Conservation (phyloP, 768 basidiomycete genomes). For the Boletus tomentosulus region DNA sequence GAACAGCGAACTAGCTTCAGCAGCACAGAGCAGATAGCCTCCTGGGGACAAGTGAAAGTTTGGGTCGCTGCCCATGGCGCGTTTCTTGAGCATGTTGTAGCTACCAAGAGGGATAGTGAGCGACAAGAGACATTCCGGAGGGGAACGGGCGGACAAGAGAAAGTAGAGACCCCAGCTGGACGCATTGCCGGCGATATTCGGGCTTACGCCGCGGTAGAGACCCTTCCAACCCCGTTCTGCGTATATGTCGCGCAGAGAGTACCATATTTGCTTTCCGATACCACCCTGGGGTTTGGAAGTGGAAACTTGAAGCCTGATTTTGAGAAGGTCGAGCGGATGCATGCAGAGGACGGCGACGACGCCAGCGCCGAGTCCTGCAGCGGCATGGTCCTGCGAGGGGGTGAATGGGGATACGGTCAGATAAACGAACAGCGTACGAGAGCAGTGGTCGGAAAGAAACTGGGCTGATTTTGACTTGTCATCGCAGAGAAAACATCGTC, state of each 20-base stretch:
- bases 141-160: slow-evolving; percentile 62
- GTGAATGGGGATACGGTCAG: background rate
- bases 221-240: slow-evolving; percentile 75
- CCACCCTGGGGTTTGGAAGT: slow-evolving; percentile 59
- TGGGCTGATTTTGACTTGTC: slow-evolving; percentile 31
- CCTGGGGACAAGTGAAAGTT: slow-evolving; percentile 66
- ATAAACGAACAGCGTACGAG: slow-evolving; percentile 18
- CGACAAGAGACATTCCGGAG: background rate
- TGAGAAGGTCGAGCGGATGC: slow-evolving; percentile 96
- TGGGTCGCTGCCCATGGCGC: slow-evolving; percentile 64
- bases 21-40: slow-evolving; percentile 83
- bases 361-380: slow-evolving; percentile 90
- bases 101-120: slow-evolving; percentile 37
- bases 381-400: slow-evolving; percentile 82
- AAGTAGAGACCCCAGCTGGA: slow-evolving; percentile 98
- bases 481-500: slow-evolving; percentile 16
- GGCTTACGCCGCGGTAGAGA: slow-evolving; percentile 83
- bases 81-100: slow-evolving; percentile 90
- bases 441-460: slow-evolving; percentile 41
- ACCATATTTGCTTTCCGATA: slow-evolving; percentile 72
- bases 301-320: slow-evolving; percentile 88
- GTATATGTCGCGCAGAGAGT: slow-evolving; percentile 68
- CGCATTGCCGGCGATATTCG: slow-evolving; percentile 93
- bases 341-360: slow-evolving; percentile 90
- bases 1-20: slow-evolving; percentile 86